phyloP scores from a whole-genome alignment of 345 rosid genomes.

The Jatropha curcas region DNA sequence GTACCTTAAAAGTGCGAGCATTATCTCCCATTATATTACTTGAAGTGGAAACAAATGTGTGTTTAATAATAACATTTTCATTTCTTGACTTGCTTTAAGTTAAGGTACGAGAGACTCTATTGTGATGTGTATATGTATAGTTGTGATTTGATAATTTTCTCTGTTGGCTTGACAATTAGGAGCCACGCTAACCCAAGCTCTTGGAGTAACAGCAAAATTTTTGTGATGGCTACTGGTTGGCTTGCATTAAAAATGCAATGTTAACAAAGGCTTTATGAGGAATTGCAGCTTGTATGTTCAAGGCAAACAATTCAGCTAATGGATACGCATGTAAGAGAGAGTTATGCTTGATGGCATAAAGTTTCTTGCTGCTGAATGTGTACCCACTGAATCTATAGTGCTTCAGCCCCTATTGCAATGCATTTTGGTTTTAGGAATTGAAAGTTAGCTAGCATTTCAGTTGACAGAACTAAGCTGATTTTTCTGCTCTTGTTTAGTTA shows the following conservation, averaged over 20 bases:
- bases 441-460: too few species aligned
- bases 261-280: not conserved
- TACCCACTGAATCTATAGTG: not conserved
- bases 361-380: not conserved
- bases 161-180: not conserved
- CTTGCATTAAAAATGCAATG: not conserved
- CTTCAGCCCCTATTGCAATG: not conserved
- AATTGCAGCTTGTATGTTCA: not conserved
- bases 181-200: not conserved
- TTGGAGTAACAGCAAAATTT: not conserved
- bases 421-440: too few species aligned
- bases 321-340: not conserved
- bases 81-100: not conserved
- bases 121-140: not conserved
- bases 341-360: not conserved
- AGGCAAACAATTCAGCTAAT: not conserved
- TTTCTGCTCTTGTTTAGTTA: too few species aligned
- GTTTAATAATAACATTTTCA: not conserved
- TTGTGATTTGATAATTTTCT: not conserved
- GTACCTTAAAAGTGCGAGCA: slow-evolving; percentile 17
- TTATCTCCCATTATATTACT: slow-evolving; percentile 17
- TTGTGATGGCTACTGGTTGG: not conserved
- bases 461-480: too few species aligned
- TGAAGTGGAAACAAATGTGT: not conserved
- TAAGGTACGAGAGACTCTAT: not conserved